These are phyloP conservation scores for Pythium aristosporum DNA, from an alignment of 352 stramenopile genomes.

Conservation along the genomic window DNA sequence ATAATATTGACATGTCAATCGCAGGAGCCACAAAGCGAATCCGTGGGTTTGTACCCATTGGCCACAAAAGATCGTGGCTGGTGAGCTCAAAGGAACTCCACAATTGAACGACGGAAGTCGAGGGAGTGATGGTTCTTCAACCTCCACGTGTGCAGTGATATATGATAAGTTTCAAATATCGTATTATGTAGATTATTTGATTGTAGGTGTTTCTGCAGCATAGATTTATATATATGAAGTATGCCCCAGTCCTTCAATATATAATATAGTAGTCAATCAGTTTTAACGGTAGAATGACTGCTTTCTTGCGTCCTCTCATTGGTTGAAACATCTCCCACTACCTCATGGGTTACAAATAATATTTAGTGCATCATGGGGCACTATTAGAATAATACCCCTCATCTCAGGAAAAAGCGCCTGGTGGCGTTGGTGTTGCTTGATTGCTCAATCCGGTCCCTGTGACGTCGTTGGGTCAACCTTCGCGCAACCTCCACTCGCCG, in stretches of 20 bases:
- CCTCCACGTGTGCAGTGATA: not conserved
- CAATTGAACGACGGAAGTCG: not conserved
- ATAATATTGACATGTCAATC: not conserved
- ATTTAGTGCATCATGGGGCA: not conserved
- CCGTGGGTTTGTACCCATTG: not conserved
- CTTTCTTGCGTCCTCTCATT: not conserved
- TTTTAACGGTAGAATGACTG: not conserved
- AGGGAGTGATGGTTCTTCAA: not conserved
- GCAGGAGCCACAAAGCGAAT: not conserved
- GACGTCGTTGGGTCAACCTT: constrained; percentile 18
- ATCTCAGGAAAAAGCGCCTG: not conserved
- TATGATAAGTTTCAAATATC: not conserved
- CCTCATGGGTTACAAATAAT: not conserved
- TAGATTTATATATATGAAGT: no score
- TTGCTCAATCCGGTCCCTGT: constrained; percentile 19
- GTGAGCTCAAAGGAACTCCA: not conserved
- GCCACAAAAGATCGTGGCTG: not conserved
- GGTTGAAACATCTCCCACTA: not conserved
- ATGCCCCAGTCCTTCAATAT: no score
- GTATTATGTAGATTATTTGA: no score
- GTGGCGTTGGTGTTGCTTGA: constrained; percentile 7
- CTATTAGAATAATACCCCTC: not conserved
- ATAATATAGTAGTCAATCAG: not conserved
- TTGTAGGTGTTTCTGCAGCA: no score
- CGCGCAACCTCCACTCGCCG: constrained; percentile 1